Conservation (phyloP, 2,329 filamentous ascomycete species). For the Exutisphaerella laricina region DNA sequence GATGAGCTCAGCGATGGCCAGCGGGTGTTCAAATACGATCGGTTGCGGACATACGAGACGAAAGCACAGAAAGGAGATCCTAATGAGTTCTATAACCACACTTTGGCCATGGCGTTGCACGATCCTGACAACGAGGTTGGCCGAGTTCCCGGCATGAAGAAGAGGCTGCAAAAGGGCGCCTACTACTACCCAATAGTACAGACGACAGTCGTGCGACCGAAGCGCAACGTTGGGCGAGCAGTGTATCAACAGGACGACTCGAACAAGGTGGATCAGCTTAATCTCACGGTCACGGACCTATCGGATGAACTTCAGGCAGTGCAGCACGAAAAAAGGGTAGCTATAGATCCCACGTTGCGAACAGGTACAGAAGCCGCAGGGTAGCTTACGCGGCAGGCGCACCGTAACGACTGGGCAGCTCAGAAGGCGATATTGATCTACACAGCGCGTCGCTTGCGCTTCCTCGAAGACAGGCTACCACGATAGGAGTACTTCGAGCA, state of each 20-base stretch:
- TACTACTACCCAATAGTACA: slow-evolving; percentile 59
- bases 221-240: slow-evolving; percentile 45
- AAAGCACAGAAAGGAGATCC: slow-evolving; percentile 48
- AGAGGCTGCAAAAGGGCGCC: slow-evolving; percentile 47
- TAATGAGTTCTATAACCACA: slow-evolving; percentile 50
- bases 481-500: too few species aligned
- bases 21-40: slow-evolving; percentile 50
- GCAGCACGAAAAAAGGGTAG: slow-evolving; percentile 11
- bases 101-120: slow-evolving; percentile 53
- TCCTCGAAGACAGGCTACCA: too few species aligned
- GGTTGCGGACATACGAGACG: slow-evolving; percentile 57
- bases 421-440: too few species aligned
- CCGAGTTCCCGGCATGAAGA: slow-evolving; percentile 32
- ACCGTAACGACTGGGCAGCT: too few species aligned
- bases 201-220: slow-evolving; percentile 48
- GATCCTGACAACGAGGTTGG: slow-evolving; percentile 40
- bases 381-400: too few species aligned
- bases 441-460: too few species aligned
- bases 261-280: slow-evolving; percentile 24
- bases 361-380: too few species aligned
- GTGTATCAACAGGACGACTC: slow-evolving; percentile 27
- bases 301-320: slow-evolving; percentile 11
- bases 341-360: slow-evolving; percentile 16
- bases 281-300: slow-evolving; percentile 22
- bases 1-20: slow-evolving; percentile 35